A percentile compares a stretch with the other conserved stretches of the same genome.
These are phyloP conservation scores for Botrytis elliptica DNA, from an alignment of 2,329 filamentous ascomycete species.

Conservation along the genomic window DNA sequence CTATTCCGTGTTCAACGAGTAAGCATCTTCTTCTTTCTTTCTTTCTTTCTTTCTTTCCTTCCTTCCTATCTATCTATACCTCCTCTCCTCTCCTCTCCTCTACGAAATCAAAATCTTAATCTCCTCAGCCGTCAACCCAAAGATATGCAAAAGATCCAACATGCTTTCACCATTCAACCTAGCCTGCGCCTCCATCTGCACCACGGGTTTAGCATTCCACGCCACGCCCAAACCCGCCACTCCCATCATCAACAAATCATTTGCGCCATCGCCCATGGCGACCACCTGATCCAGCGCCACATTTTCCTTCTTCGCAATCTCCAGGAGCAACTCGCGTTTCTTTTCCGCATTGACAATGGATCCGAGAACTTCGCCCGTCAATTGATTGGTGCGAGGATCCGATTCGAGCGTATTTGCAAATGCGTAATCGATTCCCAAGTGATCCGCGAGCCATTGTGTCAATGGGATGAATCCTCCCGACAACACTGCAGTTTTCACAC, in stretches of 20 bases:
- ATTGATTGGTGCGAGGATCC: conserved; percentile 50
- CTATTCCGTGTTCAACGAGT: neutral
- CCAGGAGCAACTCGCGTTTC: conserved; percentile 68
- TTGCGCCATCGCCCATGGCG: conserved; percentile 78
- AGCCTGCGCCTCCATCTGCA: conserved; percentile 74
- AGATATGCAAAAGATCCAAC: conserved; percentile 69
- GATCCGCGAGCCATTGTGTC: conserved; percentile 77
- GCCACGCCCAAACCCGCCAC: conserved; percentile 75
- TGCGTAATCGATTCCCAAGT: conserved; percentile 83
- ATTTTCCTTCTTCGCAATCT: conserved; percentile 67
- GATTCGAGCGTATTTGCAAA: conserved; percentile 81
- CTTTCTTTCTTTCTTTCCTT: neutral
- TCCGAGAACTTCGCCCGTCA: conserved; percentile 72
- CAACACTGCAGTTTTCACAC: conserved; percentile 84
- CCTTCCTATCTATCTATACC: neutral
- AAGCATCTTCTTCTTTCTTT: neutral
- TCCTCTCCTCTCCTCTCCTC: neutral
- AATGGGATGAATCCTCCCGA: conserved; percentile 91
- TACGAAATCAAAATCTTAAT: conserved; percentile 46
- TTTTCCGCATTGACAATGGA: conserved; percentile 73
- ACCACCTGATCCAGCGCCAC: conserved; percentile 66
- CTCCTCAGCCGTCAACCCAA: conserved; percentile 70
- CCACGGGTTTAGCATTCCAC: conserved; percentile 80
- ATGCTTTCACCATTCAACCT: conserved; percentile 70
- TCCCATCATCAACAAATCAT: conserved; percentile 78